Base-by-base conservation (phyloP, 164 flowering plant genomes). In the Berberis vulgaris region DNA sequence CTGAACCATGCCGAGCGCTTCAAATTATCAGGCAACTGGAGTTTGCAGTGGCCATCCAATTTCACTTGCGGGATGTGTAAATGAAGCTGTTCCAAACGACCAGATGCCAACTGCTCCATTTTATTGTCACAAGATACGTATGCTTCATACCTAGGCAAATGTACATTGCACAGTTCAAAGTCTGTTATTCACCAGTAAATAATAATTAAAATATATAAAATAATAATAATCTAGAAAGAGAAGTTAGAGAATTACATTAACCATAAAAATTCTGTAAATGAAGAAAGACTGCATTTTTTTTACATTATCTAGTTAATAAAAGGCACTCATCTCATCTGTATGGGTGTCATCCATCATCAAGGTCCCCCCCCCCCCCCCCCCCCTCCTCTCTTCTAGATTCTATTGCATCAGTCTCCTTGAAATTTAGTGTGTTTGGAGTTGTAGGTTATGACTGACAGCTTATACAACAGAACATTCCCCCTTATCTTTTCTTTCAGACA, bases 1-100 rank as follows among this genome's bases (percentile, higher is more conserved):
- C 88, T 81, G 74, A 92, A 89, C 95, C 98, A 92, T 67, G 78
- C 26, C 57, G 78, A 73, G 49, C 72, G 77, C 43, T 54, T 65
- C 52, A 72, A 65, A 64, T 62, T 72, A 52, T 62, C 80, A 4
- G 91, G 84, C 61, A 76, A 56, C 41, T 78, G 71, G 38, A 92
- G 81, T 68, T 77, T 85, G 65, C 80, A 76, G 68, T 43, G 78
- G 60, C 73, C 82, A 72, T 65, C 59, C 12, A 70, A 77, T 58
- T 72, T 80, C 38, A 77, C 67, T 63, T 67, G 63, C 7, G 87
- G 81, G 58, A 86, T 66, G 74, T 87, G 83, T 49, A 64, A 75
- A 54, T 72, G 61, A 54, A 92, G 75, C 46, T 75, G 82, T 42
- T 81, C 85, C 67, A 92, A 69, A 75, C 64, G 60, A 46, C 95